These are phyloP conservation scores for Sugiyamaella pinicola DNA, from an alignment of 1,139 yeast species.

Conservation along the genomic window DNA sequence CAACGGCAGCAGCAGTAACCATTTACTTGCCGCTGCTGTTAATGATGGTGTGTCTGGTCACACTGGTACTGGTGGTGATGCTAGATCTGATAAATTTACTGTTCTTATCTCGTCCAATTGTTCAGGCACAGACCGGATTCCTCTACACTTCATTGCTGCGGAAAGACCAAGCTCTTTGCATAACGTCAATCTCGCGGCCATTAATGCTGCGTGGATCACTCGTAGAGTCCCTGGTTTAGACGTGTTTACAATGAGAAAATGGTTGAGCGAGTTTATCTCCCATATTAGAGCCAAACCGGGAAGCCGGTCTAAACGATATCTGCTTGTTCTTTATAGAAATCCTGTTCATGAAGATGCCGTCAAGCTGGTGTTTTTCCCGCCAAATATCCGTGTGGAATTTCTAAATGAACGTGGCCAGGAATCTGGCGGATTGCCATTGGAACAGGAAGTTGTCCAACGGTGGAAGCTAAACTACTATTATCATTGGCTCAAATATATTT, in stretches of 20 bases:
- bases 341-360: constrained; percentile 20
- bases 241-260: constrained; percentile 19
- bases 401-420: constrained; percentile 16
- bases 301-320: constrained; percentile 5
- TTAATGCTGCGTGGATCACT: constrained; percentile 20
- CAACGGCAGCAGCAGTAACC: no score
- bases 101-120: constrained; percentile 17
- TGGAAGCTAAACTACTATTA: constrained; percentile 21
- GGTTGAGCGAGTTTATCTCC: constrained; percentile 19
- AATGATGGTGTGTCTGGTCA: no score
- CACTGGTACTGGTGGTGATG: constrained; percentile 2
- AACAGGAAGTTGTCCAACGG: constrained; percentile 21
- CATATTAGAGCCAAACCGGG: constrained; percentile 10
- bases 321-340: constrained; percentile 17
- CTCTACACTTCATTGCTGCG: constrained; percentile 19
- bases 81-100: constrained; percentile 16
- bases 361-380: constrained; percentile 19
- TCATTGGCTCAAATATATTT: constrained; percentile 21
- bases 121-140: constrained; percentile 22
- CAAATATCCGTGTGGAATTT: constrained; percentile 20
- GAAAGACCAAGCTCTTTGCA: constrained; percentile 18
- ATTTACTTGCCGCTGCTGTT: background rate
- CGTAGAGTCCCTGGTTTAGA: constrained; percentile 18
- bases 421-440: constrained; percentile 21
- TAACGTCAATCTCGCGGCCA: constrained; percentile 19